Conservation (phyloP, 345 rosid genomes). For the Mangifera indica region DNA sequence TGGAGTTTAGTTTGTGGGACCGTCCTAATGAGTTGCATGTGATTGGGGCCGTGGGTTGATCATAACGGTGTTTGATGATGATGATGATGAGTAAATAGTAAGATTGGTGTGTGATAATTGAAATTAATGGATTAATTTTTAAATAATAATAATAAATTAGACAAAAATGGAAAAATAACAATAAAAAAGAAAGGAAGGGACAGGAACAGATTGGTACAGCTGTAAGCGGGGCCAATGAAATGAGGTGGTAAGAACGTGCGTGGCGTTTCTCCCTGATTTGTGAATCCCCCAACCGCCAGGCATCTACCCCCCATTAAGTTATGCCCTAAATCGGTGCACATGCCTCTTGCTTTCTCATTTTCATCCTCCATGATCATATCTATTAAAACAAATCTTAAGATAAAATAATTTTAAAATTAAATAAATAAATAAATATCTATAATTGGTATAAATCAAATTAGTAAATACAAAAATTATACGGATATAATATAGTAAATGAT, state of each 20-base stretch:
- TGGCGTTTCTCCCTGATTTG: constrained; percentile 50
- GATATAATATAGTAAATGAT: no score
- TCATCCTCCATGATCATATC: no score
- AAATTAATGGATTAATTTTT: no score
- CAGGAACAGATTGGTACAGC: constrained; percentile 49
- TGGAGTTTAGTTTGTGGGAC: no score
- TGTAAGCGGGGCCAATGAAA: constrained; percentile 27
- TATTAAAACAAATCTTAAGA: no score
- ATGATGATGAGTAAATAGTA: no score
- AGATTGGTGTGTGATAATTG: no score
- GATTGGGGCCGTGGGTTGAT: constrained; percentile 37
- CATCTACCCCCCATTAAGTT: constrained; percentile 22
- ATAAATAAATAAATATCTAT: no score
- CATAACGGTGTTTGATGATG: constrained; percentile 1
- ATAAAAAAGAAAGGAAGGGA: constrained; percentile 8
- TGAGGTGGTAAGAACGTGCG: constrained; percentile 60
- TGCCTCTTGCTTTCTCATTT: constrained; percentile 18
- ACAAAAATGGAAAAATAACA: background rate
- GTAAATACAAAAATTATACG: no score
- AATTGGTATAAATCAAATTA: no score
- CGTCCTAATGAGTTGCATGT: constrained; percentile 37
- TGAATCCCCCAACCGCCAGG: constrained; percentile 44
- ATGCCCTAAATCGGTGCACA: constrained; percentile 23
- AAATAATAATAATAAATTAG: background rate
- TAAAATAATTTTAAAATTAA: no score